Evolutionary conservation across 768 basidiomycete species (phyloP).

Genomic region (Agaricus blazei): DNA sequence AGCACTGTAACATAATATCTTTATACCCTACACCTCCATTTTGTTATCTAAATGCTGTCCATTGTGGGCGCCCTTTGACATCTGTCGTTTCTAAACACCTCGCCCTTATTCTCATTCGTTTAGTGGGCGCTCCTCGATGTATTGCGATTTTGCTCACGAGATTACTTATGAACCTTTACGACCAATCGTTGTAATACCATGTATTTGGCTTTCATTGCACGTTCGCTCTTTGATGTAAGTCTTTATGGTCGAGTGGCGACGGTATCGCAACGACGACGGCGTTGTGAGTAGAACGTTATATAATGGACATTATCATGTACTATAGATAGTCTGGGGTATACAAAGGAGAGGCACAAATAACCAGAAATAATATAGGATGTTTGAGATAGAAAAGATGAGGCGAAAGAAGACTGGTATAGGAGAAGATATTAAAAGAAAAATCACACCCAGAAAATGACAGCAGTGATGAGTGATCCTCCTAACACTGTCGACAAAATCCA

Average conservation of each 20-base stretch:
- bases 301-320: neutral
- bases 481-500: constrained; percentile 4
- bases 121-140: neutral
- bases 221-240: neutral
- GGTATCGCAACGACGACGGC: too few relatives aligned
- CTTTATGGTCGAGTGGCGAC: too few relatives aligned
- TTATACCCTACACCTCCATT: neutral
- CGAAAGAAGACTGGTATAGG: constrained; percentile 6
- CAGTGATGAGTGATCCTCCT: constrained; percentile 3
- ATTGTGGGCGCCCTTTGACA: too few relatives aligned
- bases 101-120: neutral
- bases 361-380: neutral
- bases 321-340: constrained; percentile 5
- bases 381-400: constrained; percentile 1
- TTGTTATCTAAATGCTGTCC: too few relatives aligned
- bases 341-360: neutral
- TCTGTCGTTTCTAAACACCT: neutral
- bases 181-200: neutral
- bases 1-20: neutral
- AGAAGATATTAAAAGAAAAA: neutral
- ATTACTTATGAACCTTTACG: constrained; percentile 4
- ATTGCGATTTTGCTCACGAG: constrained; percentile 1
- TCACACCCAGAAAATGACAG: constrained; percentile 7
- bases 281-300: neutral
- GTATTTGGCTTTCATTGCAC: neutral